Base-by-base conservation (phyloP, 1,284 basidiomycete species). In the Ceratobasidium sp. region DNA sequence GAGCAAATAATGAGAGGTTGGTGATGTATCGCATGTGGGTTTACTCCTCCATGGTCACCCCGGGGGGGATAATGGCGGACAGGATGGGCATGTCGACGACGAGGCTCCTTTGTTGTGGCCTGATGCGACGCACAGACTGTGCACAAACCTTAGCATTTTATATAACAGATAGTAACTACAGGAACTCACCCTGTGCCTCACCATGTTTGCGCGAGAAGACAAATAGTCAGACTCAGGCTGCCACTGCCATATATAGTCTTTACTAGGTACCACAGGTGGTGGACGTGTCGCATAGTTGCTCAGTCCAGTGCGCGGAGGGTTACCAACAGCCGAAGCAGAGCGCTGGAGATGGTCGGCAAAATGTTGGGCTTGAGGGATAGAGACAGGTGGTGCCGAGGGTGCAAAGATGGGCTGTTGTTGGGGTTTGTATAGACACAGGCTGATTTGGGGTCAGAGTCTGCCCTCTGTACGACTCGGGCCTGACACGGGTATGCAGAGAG, bases 31-130 rank as follows among this genome's bases (percentile, higher is more conserved):
- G 87, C 89, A 97, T 89, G 85, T 93, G 94, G 76, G 90, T 90
- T 88, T 93, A 93, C 83, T 96, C 95, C 78, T 95, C 94, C 41
- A 86, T 87, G 81, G 88, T 88, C 83, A 89, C 89, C 67, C 88
- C 88, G 60, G 88, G 87, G 3, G 93, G 93, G 46, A 96, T 85
- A 81, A 95, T 94, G 80, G 91, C 89, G 60, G 89, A 89, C 3
- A 94, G 94, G 2, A 94, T 94, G 23, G 89, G 90, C 77, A 94
- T 90, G 82, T 96, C 94, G 80, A 96, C 88, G 48, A 96, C 92
- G 64, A 96, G 86, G 84, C 96, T 96, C 48, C 94, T 94, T 78
- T 96, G 88, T 84, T 91, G 88, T 52, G 97, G 89, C 81, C 92
- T 92, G 80, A 96, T 92, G 82, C 95, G 92, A 81, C 92, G 90